Base-by-base conservation (phyloP, 1,284 basidiomycete genomes). In the Naganishia cerealis region DNA sequence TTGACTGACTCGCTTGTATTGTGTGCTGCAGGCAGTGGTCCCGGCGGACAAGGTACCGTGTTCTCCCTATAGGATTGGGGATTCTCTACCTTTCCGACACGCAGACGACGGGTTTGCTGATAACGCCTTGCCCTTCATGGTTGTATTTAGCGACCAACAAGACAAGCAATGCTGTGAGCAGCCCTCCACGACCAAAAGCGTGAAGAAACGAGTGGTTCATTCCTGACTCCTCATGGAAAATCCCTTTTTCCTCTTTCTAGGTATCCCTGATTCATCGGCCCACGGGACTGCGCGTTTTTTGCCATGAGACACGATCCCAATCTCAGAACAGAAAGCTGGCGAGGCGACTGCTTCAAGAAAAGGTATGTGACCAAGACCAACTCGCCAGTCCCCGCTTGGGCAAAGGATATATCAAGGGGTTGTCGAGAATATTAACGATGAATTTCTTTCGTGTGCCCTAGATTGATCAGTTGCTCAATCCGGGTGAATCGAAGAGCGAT, bases 291-390 rank as follows among this genome's bases (percentile, higher is more conserved):
- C 74, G 81, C 6, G 75, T 82, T 0, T 78, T 79, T 67, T 78
- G 80, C 12, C 82, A 83, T 70, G 80, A 82, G 21, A 82, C 81
- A 1, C 75, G 82, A 4, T 79, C 77, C 1, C 65, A 81, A 10
- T 80, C 80, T 67, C 75, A 80, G 69, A 83, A 83, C 65, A 74
- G 82, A 6, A 73, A 73, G 48, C 71, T 79, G 1, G 82, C 82
- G 1, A 69, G 81, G 15, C 71, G 76, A 66, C 79, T 81, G 65
- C 59, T 83, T 52, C 71, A 73, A 15, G 79, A 80, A 59, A 73
- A 74, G 24, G 71, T 81, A 29, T 46, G 46, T 54, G 29, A 33
- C 2, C 29, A 33, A 33, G 29, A 33, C 21, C 9, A 24, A 24
- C 7, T 21, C 52, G 39, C 13, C 18, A 33, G 33, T 24, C 21